phyloP scores from a whole-genome alignment of 768 basidiomycete genomes.

The Panellus pusillus region DNA sequence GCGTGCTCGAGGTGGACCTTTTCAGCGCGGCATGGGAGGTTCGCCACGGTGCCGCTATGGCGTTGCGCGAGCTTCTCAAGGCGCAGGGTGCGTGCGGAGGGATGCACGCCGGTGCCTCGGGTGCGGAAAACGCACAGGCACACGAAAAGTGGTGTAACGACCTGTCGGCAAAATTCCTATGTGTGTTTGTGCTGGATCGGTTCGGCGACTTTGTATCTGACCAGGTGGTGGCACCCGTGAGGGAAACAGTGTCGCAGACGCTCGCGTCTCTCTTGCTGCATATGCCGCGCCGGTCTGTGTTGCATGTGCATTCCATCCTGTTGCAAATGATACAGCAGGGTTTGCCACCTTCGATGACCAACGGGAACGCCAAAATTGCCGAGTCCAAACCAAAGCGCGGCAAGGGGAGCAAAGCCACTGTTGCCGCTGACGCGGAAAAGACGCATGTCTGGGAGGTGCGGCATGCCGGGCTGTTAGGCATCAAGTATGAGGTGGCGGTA shows the following conservation, averaged over 20 bases:
- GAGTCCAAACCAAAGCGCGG: neutral
- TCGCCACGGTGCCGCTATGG: slow-evolving; percentile 92
- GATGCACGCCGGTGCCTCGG: slow-evolving; percentile 61
- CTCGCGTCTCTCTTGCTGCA: slow-evolving; percentile 85
- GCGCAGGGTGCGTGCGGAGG: slow-evolving; percentile 81
- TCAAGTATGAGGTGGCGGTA: slow-evolving; percentile 98
- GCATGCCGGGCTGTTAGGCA: slow-evolving; percentile 94
- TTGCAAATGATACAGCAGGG: slow-evolving; percentile 94
- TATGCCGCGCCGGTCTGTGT: slow-evolving; percentile 79
- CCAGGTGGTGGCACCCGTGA: slow-evolving; percentile 94
- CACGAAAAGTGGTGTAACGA: slow-evolving; percentile 92
- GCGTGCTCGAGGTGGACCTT: slow-evolving; percentile 78
- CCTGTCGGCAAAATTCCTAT: slow-evolving; percentile 80
- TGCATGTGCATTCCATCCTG: slow-evolving; percentile 79
- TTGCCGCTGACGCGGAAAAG: slow-evolving; percentile 35
- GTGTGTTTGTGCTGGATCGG: slow-evolving; percentile 92
- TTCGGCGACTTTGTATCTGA: slow-evolving; percentile 98
- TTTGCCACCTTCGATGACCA: slow-evolving; percentile 45
- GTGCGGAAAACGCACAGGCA: slow-evolving; percentile 57
- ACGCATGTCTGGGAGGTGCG: slow-evolving; percentile 93
- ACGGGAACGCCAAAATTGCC: slow-evolving; percentile 24
- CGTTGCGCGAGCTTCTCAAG: slow-evolving; percentile 84
- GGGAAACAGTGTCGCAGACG: slow-evolving; percentile 94
- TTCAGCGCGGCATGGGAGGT: slow-evolving; percentile 91
- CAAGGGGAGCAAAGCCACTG: neutral